Evolutionary conservation across 2,329 filamentous ascomycete species (phyloP).

Genomic region (Dendrostoma leiphaemia): DNA sequence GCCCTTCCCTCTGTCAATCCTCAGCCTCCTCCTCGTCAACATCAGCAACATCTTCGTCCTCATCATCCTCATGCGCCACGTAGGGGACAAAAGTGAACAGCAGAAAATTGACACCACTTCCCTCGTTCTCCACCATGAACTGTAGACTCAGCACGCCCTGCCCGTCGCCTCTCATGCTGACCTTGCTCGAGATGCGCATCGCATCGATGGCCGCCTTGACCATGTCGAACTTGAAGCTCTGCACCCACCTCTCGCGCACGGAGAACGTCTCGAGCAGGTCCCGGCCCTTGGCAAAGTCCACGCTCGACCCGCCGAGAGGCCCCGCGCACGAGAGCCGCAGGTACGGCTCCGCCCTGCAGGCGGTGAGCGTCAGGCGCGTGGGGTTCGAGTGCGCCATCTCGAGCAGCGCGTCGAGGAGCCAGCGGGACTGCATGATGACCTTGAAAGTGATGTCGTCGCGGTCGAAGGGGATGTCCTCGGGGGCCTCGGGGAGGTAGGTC

Average conservation of each 20-base stretch:
- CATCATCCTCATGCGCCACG: slow-evolving; percentile 58
- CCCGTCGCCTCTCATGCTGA: slow-evolving; percentile 82
- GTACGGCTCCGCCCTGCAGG: slow-evolving; percentile 63
- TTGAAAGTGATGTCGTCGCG: slow-evolving; percentile 80
- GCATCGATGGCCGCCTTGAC: slow-evolving; percentile 83
- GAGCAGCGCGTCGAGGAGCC: slow-evolving; percentile 68
- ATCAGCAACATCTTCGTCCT: slow-evolving; percentile 43
- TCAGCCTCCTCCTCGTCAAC: slow-evolving; percentile 31
- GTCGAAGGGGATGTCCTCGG: slow-evolving; percentile 85
- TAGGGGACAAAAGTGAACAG: slow-evolving; percentile 82
- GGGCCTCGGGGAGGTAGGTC: slow-evolving; percentile 76
- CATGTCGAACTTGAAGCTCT: slow-evolving; percentile 84
- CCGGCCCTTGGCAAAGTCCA: slow-evolving; percentile 64
- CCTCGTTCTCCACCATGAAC: slow-evolving; percentile 90
- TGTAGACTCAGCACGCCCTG: slow-evolving; percentile 92
- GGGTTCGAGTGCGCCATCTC: slow-evolving; percentile 73
- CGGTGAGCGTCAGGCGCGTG: slow-evolving; percentile 66
- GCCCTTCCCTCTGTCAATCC: slow-evolving; percentile 8
- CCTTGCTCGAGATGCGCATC: slow-evolving; percentile 92
- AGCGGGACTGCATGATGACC: slow-evolving; percentile 84
- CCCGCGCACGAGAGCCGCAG: slow-evolving; percentile 70
- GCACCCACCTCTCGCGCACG: slow-evolving; percentile 57
- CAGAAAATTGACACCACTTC: slow-evolving; percentile 67
- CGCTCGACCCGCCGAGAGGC: slow-evolving; percentile 59
- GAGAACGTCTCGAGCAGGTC: slow-evolving; percentile 74